A percentile compares a stretch with the other conserved stretches of the same genome.
Evolutionary conservation across 805 yeast genomes (phyloP).

Genomic region (Kuraishia ogatae): DNA sequence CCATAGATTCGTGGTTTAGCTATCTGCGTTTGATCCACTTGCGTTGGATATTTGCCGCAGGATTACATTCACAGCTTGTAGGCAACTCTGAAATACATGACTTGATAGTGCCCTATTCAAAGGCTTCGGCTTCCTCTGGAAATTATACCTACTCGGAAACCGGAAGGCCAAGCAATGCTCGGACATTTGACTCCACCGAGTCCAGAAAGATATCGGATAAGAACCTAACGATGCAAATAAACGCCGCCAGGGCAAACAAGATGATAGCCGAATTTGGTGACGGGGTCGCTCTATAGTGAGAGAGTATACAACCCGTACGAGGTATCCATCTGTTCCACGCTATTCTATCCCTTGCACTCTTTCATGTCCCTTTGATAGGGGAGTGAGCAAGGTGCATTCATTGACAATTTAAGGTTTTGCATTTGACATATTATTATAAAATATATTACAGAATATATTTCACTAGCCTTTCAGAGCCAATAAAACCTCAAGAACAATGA

Average conservation of each 20-base stretch:
- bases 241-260: constrained; percentile 17
- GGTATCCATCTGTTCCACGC: too few relatives aligned
- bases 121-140: background rate
- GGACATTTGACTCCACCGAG: constrained; percentile 10
- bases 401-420: too few relatives aligned
- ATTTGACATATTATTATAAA: too few relatives aligned
- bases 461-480: too few relatives aligned
- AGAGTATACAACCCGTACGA: too few relatives aligned
- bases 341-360: too few relatives aligned
- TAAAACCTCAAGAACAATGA: too few relatives aligned
- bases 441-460: too few relatives aligned
- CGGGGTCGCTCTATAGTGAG: background rate
- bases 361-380: too few relatives aligned
- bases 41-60: constrained; percentile 43
- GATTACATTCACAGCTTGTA: constrained; percentile 40
- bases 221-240: constrained; percentile 16
- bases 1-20: constrained; percentile 42
- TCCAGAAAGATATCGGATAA: constrained; percentile 11
- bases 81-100: constrained; percentile 25
- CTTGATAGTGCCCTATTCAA: constrained; percentile 4
- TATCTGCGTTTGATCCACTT: constrained; percentile 38
- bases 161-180: constrained; percentile 4
- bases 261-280: constrained; percentile 14
- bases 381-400: too few relatives aligned
- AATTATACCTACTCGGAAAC: background rate